Evolutionary conservation across 2,329 filamentous ascomycete species (phyloP).

Genomic region (Penicillium sp.): DNA sequence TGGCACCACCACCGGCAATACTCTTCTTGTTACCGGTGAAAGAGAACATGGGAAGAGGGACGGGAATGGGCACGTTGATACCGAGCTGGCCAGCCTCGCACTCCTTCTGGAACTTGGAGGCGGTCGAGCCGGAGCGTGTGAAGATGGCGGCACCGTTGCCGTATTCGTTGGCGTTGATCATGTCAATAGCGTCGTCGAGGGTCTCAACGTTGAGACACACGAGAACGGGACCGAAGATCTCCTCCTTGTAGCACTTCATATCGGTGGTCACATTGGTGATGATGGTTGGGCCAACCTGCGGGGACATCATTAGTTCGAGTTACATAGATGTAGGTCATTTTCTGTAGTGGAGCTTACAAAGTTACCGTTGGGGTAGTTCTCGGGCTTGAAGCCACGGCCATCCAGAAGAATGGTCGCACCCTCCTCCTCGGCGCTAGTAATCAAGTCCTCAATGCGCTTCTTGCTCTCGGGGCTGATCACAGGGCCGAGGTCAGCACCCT

Average conservation of each 20-base stretch:
- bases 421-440: constrained; percentile 60
- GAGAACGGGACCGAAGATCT: constrained; percentile 66
- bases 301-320: background rate
- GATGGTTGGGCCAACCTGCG: constrained; percentile 60
- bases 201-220: constrained; percentile 60
- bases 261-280: constrained; percentile 64
- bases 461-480: constrained; percentile 63
- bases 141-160: constrained; percentile 67
- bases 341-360: constrained; percentile 49
- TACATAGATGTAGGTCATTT: background rate
- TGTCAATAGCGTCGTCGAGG: constrained; percentile 60
- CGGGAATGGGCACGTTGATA: constrained; percentile 66
- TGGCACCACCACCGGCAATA: constrained; percentile 85
- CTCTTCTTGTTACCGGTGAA: constrained; percentile 80
- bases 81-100: constrained; percentile 66
- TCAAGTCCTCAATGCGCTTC: constrained; percentile 62
- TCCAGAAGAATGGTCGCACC: constrained; percentile 64
- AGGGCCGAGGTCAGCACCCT: constrained; percentile 62
- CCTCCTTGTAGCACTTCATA: constrained; percentile 65
- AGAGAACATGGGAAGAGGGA: constrained; percentile 61
- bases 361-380: constrained; percentile 65
- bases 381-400: constrained; percentile 59
- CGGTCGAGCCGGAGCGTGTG: constrained; percentile 60
- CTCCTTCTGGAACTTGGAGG: constrained; percentile 61
- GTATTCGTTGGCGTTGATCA: constrained; percentile 66